Base-by-base conservation (phyloP, 163 green algal genomes). In the Coccomyxa subellipsoidea region DNA sequence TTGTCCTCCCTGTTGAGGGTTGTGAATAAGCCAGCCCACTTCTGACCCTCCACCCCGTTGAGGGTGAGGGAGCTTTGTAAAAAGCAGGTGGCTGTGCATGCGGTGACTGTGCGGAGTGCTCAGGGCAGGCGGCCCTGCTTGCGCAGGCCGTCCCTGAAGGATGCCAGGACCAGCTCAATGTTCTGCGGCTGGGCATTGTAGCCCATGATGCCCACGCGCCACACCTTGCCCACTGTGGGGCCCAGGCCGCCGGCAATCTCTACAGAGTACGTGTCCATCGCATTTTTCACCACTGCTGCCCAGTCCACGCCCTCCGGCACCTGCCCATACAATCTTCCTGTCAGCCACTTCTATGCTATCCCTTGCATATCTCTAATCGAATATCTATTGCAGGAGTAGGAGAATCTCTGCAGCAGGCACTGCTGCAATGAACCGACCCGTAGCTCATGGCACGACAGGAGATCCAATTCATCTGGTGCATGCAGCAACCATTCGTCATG, bases 211-310 rank as follows among this genome's bases (percentile, higher is more conserved):
- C 94, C 94, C 21, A 98, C 88, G 37, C 94, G 91, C 94, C 92
- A 96, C 66, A 97, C 93, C 89, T 97, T 95, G 85, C 95, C 95
- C 4, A 83, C 88, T 9, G 93, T 95, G 54, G 93, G 92, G 31
- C 95, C 95, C 73, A 98, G 90, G 0, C 95, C 95, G 31, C 95
- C 95, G 31, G 95, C 90, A 86, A 98, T 97, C 90, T 98, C 95
- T 54, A 98, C 81, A 37, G 84, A 91, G 89, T 96, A 98, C 85
- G 93, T 96, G 86, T 96, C 90, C 95, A 99, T 98, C 4, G 95
- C 93, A 80, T 96, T 93, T 85, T 94, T 94, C 54, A 92, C 85
- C 38, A 98, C 71, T 15, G 91, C 91, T 0, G 85, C 88, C 84
- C 86, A 93, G 87, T 97, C 94, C 34, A 98, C 91, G 54, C 94